A percentile compares a stretch with the other conserved stretches of the same genome.
These are phyloP conservation scores for Phytophthora podocarpi DNA, from an alignment of 352 stramenopile species.

Conservation along the genomic window DNA sequence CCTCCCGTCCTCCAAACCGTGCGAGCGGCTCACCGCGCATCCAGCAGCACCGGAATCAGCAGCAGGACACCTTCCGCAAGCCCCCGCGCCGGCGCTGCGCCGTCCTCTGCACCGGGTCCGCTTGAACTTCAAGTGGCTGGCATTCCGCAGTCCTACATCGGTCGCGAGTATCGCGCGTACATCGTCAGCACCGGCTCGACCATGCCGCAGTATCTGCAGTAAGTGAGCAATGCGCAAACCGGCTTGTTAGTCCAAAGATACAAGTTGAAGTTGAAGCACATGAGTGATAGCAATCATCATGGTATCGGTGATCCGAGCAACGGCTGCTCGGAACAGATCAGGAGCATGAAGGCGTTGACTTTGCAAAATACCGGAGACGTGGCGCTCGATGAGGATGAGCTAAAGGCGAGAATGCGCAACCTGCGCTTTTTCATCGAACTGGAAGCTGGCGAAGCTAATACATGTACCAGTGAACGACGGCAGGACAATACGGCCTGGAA, in stretches of 20 bases:
- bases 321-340: background rate
- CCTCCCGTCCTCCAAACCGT: no score
- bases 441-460: slow-evolving; percentile 15
- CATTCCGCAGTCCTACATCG: slow-evolving; percentile 64
- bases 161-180: slow-evolving; percentile 57
- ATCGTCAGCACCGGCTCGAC: slow-evolving; percentile 39
- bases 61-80: slow-evolving; percentile 9
- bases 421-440: slow-evolving; percentile 22
- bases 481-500: background rate
- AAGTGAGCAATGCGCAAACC: background rate
- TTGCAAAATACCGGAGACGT: no score
- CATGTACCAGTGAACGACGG: background rate
- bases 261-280: slow-evolving; percentile 24
- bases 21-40: no score
- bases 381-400: no score
- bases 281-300: slow-evolving; percentile 1
- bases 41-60: background rate
- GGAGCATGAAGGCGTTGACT: no score
- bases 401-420: slow-evolving; percentile 10
- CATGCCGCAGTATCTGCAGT: slow-evolving; percentile 49
- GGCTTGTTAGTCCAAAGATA: no score
- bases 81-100: background rate
- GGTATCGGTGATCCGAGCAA: slow-evolving; percentile 1
- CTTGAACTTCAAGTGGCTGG: slow-evolving; percentile 29
- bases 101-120: slow-evolving; percentile 11